phyloP scores from a whole-genome alignment of 169 alveolate species.

The Toxoplasma gondii region DNA sequence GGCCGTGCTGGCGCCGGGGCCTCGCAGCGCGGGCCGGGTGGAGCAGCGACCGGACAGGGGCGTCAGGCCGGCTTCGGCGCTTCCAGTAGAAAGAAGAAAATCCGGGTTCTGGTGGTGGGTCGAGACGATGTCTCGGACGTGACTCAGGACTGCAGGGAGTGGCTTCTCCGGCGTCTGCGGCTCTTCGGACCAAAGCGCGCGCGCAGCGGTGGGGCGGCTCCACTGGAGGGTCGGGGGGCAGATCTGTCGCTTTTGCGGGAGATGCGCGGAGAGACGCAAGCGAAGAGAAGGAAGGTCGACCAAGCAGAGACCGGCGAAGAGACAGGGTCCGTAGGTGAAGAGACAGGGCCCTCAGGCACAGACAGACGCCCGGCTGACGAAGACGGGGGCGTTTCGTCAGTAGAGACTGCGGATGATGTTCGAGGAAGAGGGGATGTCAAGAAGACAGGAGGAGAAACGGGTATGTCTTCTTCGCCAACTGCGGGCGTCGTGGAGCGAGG shows the following conservation, averaged over 20 bases:
- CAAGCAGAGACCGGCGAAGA: not conserved
- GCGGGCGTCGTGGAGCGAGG: not conserved
- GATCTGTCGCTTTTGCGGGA: not conserved
- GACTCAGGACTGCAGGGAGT: slow-evolving; percentile 2
- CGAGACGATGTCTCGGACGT: not conserved
- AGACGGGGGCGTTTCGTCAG: not conserved
- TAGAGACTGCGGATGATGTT: not conserved
- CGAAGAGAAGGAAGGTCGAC: not conserved
- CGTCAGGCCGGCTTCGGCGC: not conserved
- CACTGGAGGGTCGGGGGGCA: not conserved
- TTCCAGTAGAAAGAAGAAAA: not conserved
- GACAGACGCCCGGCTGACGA: not conserved
- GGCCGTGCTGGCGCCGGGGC: not conserved
- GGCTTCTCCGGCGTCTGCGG: slow-evolving; percentile 1
- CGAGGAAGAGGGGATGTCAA: not conserved
- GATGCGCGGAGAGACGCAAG: too few relatives aligned
- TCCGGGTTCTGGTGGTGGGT: not conserved
- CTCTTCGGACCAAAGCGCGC: not conserved
- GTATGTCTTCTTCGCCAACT: too few relatives aligned
- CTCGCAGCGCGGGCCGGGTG: not conserved
- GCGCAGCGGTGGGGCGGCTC: not conserved
- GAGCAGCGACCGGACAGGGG: not conserved
- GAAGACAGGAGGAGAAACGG: too few relatives aligned
- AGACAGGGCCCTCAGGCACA: not conserved
- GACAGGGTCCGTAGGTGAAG: not conserved